Conservation (phyloP, 805 yeast genomes). For the Yueomyces sp. region DNA sequence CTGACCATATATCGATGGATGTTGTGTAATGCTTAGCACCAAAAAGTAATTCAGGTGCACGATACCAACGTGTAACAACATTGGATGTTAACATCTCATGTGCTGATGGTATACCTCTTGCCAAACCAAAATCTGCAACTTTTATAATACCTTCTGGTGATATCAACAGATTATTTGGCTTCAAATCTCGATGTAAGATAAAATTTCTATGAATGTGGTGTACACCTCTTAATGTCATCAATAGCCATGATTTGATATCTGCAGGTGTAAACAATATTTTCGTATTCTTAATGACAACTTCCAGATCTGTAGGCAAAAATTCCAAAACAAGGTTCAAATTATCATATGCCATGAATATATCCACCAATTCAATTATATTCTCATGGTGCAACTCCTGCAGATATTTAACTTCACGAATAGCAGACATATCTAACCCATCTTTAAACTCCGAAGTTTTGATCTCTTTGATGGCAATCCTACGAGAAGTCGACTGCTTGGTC, state of each 20-base stretch:
- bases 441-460: conserved; percentile 89
- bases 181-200: conserved; percentile 83
- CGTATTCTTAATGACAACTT: conserved; percentile 74
- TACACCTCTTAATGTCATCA: conserved; percentile 89
- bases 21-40: conserved; percentile 84
- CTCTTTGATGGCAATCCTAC: conserved; percentile 83
- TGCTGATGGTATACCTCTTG: conserved; percentile 64
- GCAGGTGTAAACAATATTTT: conserved; percentile 65
- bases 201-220: conserved; percentile 92
- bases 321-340: conserved; percentile 80
- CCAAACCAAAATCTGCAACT: conserved; percentile 95
- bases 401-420: conserved; percentile 84
- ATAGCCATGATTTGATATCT: conserved; percentile 84
- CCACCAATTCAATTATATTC: conserved; percentile 78
- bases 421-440: conserved; percentile 97
- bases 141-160: conserved; percentile 83
- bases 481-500: conserved; percentile 29
- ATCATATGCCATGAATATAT: conserved; percentile 60
- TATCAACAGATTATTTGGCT: conserved; percentile 79
- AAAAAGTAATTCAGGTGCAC: conserved; percentile 85
- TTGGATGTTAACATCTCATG: conserved; percentile 74
- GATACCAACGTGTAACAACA: conserved; percentile 95
- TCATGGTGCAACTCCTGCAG: conserved; percentile 66
- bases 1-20: conserved; percentile 94
- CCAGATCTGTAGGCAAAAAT: conserved; percentile 84